phyloP scores from a whole-genome alignment of 495 filamentous ascomycete genomes.

The Neurospora hispaniola region DNA sequence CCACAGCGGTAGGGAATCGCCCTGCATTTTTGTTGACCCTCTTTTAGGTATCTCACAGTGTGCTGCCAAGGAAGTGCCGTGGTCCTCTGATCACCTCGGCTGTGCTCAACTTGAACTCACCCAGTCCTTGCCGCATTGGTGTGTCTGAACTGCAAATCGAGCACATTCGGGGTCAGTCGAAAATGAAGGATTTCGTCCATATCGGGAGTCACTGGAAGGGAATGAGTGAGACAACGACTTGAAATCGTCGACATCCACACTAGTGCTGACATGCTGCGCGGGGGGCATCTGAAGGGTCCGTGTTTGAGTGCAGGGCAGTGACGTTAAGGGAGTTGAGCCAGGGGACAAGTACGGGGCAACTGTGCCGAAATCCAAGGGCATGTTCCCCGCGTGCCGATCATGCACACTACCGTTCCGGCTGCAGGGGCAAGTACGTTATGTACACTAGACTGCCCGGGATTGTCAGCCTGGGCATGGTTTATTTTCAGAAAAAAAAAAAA shows the following conservation, averaged over 20 bases:
- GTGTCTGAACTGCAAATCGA: not conserved
- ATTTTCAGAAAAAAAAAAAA: not conserved
- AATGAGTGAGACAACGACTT: not conserved
- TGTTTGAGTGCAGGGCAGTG: not conserved
- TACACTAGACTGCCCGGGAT: not conserved
- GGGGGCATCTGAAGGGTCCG: not conserved
- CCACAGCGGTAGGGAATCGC: not conserved
- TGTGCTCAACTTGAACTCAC: not conserved
- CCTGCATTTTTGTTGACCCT: not conserved
- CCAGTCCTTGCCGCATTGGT: not conserved
- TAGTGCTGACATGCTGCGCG: not conserved
- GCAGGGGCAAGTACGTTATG: not conserved
- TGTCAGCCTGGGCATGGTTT: not conserved
- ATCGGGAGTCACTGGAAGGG: not conserved
- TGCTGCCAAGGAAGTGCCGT: not conserved
- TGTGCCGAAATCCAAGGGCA: not conserved
- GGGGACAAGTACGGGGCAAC: not conserved
- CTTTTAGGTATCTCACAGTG: not conserved
- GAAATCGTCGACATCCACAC: not conserved
- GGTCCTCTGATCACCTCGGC: not conserved
- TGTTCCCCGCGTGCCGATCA: not conserved
- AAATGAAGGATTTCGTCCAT: not conserved
- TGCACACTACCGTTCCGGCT: not conserved
- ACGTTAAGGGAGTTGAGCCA: not conserved
- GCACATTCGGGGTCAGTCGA: not conserved